phyloP scores from a whole-genome alignment of 495 filamentous ascomycete genomes.

The Aspergillus sclerotiicarbonarius region DNA sequence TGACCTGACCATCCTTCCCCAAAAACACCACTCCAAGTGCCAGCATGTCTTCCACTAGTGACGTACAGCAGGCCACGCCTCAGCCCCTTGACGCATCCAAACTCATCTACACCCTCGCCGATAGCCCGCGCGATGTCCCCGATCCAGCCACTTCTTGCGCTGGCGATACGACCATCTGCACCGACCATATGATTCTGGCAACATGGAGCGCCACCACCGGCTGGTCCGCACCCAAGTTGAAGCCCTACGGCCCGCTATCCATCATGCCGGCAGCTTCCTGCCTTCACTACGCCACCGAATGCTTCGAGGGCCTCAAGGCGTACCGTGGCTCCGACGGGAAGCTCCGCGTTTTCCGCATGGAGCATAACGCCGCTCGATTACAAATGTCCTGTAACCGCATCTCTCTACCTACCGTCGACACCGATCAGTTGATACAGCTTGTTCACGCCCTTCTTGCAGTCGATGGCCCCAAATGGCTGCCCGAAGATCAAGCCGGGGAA shows the following conservation, averaged over 20 bases:
- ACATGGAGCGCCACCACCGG: slow-evolving; percentile 60
- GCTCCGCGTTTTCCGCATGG: slow-evolving; percentile 79
- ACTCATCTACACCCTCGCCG: neutral
- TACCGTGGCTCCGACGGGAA: slow-evolving; percentile 26
- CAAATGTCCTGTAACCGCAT: slow-evolving; percentile 63
- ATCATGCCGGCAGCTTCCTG: slow-evolving; percentile 72
- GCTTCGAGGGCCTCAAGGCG: slow-evolving; percentile 28
- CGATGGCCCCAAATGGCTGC: slow-evolving; percentile 7
- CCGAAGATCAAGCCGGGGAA: neutral
- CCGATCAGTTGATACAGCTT: slow-evolving; percentile 61
- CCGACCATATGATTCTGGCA: slow-evolving; percentile 75
- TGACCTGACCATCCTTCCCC: no score
- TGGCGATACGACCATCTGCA: slow-evolving; percentile 7
- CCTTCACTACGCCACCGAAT: slow-evolving; percentile 26
- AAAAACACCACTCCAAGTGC: no score
- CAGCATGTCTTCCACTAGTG: no score
- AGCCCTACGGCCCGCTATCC: slow-evolving; percentile 69
- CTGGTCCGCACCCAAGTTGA: slow-evolving; percentile 67
- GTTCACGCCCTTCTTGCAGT: neutral
- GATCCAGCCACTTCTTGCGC: neutral
- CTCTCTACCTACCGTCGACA: slow-evolving; percentile 65
- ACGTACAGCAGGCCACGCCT: no score
- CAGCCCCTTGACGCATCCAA: slow-evolving; percentile 7
- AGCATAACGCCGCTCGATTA: slow-evolving; percentile 67
- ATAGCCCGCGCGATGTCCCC: neutral